Conservation (phyloP, 2,329 filamentous ascomycete genomes). For the Stagonosporopsis chrysanthemi region DNA sequence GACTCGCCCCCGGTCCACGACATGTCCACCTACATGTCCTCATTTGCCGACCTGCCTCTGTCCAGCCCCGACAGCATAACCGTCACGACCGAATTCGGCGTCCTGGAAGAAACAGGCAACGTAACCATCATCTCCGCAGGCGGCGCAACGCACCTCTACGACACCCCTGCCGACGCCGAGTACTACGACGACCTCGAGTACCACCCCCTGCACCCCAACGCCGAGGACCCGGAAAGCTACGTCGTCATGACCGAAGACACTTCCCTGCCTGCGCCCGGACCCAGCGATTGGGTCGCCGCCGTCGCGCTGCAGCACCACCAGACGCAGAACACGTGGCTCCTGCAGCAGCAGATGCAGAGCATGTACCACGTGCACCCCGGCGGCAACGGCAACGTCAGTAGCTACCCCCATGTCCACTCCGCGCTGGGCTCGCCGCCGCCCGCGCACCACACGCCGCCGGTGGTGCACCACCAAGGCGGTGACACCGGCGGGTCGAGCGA, state of each 20-base stretch:
- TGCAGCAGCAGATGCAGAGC: slow-evolving; percentile 12
- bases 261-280: background rate
- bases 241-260: slow-evolving; percentile 18
- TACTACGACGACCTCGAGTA: background rate
- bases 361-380: slow-evolving; percentile 2
- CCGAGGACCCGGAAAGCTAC: background rate
- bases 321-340: slow-evolving; percentile 7
- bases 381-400: background rate
- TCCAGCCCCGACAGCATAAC: slow-evolving; percentile 46
- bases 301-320: slow-evolving; percentile 16
- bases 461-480: background rate
- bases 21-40: slow-evolving; percentile 7
- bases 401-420: no score
- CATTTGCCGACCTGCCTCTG: slow-evolving; percentile 22
- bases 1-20: background rate
- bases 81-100: slow-evolving; percentile 46
- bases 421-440: background rate
- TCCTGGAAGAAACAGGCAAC: slow-evolving; percentile 41
- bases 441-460: background rate
- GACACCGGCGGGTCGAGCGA: background rate
- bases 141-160: slow-evolving; percentile 20
- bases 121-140: slow-evolving; percentile 40
- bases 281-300: slow-evolving; percentile 12
- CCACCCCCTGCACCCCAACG: background rate
- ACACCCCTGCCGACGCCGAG: slow-evolving; percentile 19